Conservation (phyloP, 345 rosid genomes). For the Populus nigra region DNA sequence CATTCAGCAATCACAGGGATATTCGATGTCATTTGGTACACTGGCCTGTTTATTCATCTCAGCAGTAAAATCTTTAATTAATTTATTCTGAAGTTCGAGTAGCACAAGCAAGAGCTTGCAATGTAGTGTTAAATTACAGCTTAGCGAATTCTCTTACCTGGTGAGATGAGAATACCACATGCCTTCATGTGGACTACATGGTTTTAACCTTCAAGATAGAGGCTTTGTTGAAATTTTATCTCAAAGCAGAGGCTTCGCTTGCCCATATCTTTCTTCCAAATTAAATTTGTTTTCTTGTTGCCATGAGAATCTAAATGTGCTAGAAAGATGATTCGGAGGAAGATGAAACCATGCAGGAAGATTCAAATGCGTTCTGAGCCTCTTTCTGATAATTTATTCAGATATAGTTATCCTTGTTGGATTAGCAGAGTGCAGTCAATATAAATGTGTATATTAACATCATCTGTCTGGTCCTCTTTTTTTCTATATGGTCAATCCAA, state of each 20-base stretch:
- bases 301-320: not conserved
- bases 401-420: not conserved
- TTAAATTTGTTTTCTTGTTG: not conserved
- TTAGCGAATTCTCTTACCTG: not conserved
- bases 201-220: not conserved
- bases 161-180: constrained; percentile 14
- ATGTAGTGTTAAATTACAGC: not conserved
- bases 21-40: no score
- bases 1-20: not conserved
- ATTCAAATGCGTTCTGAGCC: not conserved
- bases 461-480: not conserved
- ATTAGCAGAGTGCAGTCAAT: not conserved
- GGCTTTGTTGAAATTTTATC: no score
- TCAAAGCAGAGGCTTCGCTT: no score
- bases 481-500: not conserved
- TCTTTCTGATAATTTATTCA: not conserved
- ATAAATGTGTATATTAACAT: not conserved
- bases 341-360: not conserved
- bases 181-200: constrained; percentile 21
- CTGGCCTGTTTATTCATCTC: not conserved
- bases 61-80: not conserved
- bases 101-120: not conserved
- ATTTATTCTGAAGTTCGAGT: not conserved
- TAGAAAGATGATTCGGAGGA: not conserved
- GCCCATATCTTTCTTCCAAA: not conserved